A percentile compares a stretch with the other conserved stretches of the same genome.
Evolutionary conservation across 768 basidiomycete species (phyloP).

Genomic region (Flagelloscypha sp.): DNA sequence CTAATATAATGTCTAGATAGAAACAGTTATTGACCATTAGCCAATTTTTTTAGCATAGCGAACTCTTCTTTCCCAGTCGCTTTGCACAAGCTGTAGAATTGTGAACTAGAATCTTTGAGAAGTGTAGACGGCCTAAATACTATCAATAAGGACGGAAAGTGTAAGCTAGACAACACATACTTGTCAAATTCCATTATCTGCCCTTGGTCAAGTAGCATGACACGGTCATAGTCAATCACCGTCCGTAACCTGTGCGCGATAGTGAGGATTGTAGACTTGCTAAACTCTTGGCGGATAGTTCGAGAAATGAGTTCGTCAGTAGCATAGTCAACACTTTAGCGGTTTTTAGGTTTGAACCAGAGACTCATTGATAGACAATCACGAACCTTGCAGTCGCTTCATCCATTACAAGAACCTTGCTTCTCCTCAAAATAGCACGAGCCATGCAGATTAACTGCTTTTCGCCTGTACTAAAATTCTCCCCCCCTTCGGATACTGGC

Average conservation of each 20-base stretch:
- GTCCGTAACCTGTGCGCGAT: slow-evolving; percentile 76
- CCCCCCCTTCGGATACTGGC: slow-evolving; percentile 72
- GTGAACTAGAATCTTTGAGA: slow-evolving; percentile 47
- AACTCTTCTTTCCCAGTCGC: slow-evolving; percentile 74
- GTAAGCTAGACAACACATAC: no score
- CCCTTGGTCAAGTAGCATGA: no score
- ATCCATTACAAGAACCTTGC: slow-evolving; percentile 78
- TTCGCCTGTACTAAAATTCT: slow-evolving; percentile 84
- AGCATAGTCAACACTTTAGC: slow-evolving; percentile 71
- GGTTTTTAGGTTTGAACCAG: no score
- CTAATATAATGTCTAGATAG: no score
- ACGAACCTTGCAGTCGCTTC: no score
- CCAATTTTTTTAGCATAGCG: slow-evolving; percentile 58
- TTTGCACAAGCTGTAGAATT: slow-evolving; percentile 61
- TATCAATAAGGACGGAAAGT: no score
- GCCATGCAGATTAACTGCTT: slow-evolving; percentile 89
- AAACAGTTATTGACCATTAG: no score
- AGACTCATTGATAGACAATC: no score
- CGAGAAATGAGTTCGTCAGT: slow-evolving; percentile 83
- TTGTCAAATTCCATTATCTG: slow-evolving; percentile 70
- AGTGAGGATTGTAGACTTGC: slow-evolving; percentile 73
- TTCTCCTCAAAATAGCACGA: slow-evolving; percentile 71
- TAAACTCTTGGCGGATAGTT: slow-evolving; percentile 73
- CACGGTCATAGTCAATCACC: slow-evolving; percentile 79
- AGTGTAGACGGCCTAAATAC: slow-evolving; percentile 44